Base-by-base conservation (phyloP, 192 early-diverging fungal genomes). In the Gaertneriomyces sp. region DNA sequence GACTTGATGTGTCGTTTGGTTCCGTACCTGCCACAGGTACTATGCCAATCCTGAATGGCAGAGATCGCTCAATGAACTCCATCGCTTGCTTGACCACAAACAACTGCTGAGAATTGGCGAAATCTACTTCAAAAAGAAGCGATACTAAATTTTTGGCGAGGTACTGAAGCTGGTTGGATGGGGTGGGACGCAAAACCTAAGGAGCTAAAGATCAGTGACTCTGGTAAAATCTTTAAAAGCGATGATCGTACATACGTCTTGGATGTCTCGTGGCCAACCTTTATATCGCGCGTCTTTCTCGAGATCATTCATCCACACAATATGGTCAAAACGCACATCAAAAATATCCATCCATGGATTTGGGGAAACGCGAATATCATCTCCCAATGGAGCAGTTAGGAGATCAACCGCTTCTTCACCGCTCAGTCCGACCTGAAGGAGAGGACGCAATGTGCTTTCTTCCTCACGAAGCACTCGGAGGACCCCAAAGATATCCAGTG, bases 251-350 rank as follows among this genome's bases (percentile, higher is more conserved):
- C 14, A 61, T 5, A 45, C 69, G 61, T 70, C 85, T 80, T 7
- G 73, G 76, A 53, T 58, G 63, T 11, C 91, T 41, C 63, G 53
- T 6, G 90, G 81, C 89, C 90, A 95, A 33, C 65, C 52, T 2
- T 73, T 61, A 72, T 97, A 99, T 11, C 87, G 79, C 0, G 60
- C 49, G 64, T 99, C 96, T 14, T 77, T 88, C 63, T 92, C 93
- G 17, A 99, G 73, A 72, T 99, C 90, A 71, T 98, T 99, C 72
- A 87, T 79, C 96, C 96, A 99, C 19, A 89, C 57, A 12, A 93
- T 71, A 3, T 78, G 41, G 46, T 83, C 80, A 20, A 90, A 86
- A 41, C 93, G 90, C 38, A 92, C 86, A 68, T 97, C 94, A 72
- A 91, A 95, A 1, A 83, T 66, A 6, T 77, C 74, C 10, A 76